Conservation (phyloP, 164 flowering plant genomes). For the Echeveria elegans region DNA sequence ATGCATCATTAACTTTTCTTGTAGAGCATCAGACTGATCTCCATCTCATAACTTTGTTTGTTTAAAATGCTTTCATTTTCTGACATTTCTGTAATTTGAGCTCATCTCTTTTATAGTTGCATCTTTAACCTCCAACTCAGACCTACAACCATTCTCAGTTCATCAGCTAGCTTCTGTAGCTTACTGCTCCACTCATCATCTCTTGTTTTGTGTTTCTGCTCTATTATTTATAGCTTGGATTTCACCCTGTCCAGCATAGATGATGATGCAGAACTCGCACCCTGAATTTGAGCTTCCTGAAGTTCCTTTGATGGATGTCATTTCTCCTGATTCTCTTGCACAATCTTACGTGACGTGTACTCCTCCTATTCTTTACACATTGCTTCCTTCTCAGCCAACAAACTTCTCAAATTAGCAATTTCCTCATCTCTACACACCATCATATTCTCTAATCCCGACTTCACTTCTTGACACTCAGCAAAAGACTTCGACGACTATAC, state of each 20-base stretch:
- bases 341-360: constrained; percentile 26
- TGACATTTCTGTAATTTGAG: neutral
- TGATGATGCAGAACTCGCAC: constrained; percentile 17
- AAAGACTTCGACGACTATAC: constrained; percentile 32
- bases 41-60: neutral
- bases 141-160: constrained; percentile 12
- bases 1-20: constrained; percentile 5
- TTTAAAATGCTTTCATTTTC: neutral
- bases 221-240: constrained; percentile 26
- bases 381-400: constrained; percentile 32
- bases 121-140: neutral
- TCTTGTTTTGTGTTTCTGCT: constrained; percentile 23
- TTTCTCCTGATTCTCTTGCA: constrained; percentile 37
- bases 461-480: constrained; percentile 34
- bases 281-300: constrained; percentile 30
- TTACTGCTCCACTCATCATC: constrained; percentile 31
- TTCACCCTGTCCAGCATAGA: constrained; percentile 19
- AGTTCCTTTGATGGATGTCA: constrained; percentile 22
- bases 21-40: constrained; percentile 17
- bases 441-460: constrained; percentile 26
- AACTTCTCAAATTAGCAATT: constrained; percentile 34
- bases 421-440: constrained; percentile 36
- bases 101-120: neutral
- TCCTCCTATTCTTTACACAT: constrained; percentile 42
- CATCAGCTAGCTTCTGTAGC: constrained; percentile 23